phyloP scores from a whole-genome alignment of 1,139 yeast genomes.

The Blastobotrys buckinghamii region DNA sequence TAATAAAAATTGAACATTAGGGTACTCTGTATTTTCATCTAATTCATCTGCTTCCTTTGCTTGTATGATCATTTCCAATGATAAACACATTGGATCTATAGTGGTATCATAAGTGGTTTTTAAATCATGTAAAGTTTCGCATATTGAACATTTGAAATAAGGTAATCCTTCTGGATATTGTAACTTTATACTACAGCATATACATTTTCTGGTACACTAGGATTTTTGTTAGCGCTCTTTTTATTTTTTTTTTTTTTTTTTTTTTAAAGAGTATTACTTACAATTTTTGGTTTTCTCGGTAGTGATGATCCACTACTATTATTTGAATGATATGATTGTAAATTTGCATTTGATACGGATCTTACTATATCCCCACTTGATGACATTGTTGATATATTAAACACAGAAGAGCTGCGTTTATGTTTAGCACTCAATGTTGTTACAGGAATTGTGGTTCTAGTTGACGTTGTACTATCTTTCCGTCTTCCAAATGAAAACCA shows the following conservation, averaged over 20 bases:
- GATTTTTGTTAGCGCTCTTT: not conserved
- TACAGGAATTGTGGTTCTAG: not conserved
- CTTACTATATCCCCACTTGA: slow-evolving; percentile 23
- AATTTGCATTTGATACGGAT: slow-evolving; percentile 22
- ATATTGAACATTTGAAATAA: slow-evolving; percentile 47
- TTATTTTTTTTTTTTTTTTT: not conserved
- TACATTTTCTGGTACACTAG: slow-evolving; percentile 28
- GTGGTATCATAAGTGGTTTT: not conserved
- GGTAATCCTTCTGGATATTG: slow-evolving; percentile 42
- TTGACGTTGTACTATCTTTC: not conserved
- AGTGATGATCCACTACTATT: not conserved
- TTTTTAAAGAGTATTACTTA: not conserved
- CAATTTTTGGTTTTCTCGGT: slow-evolving; percentile 1
- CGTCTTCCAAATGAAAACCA: slow-evolving; percentile 9
- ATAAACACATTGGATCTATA: slow-evolving; percentile 4
- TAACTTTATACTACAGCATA: slow-evolving; percentile 59
- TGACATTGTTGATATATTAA: slow-evolving; percentile 22
- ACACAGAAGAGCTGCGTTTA: slow-evolving; percentile 8
- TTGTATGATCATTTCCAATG: slow-evolving; percentile 3
- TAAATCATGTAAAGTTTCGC: slow-evolving; percentile 29
- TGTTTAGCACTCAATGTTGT: not conserved
- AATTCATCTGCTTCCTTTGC: slow-evolving; percentile 9
- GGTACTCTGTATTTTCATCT: slow-evolving; percentile 1
- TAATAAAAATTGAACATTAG: slow-evolving; percentile 18
- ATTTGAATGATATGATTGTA: not conserved